Base-by-base conservation (phyloP, 129 eudicot species). In the Chrysanthemum seticuspe region DNA sequence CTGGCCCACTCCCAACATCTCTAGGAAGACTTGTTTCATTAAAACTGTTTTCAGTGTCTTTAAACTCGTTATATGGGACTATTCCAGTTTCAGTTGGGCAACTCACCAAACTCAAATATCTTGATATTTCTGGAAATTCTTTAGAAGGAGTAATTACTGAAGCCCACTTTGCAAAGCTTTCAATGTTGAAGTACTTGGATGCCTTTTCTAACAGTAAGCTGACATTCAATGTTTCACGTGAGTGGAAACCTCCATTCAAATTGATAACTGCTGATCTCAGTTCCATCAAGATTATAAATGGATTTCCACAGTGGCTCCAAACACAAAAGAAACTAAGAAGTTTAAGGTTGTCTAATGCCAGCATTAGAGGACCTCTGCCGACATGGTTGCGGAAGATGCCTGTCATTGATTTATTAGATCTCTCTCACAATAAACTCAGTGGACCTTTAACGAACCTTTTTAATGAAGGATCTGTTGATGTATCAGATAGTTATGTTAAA, bases 251-350 rank as follows among this genome's bases (percentile, higher is more conserved):
- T 10, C 67, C 71, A 27, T 72, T 71, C 5, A 67, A 68, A 59
- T 68, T 79, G 49, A 18, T 27, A 67, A 8, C 1, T 6, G n/a
- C 74, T 36, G 1, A 21, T 3, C 36, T 59, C 18, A 23, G 23
- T 14, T 59, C 64, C 6, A 55, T 58, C 36, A 48, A 63, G 12
- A 48, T 79, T 1, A 74, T 66, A 15, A 51, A 72, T 0, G 45
- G 15, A 1, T 79, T 80, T 67, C 83, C 79, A 11, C 15, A 13
- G 2, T 80, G 79, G 83, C 68, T 74, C n/a, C 79, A 4, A 60
- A 68, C 51, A 10, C 83, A 80, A 74, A 61, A 14, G 12, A 58
- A 9, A 2, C 44, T 72, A 27, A 48, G 13, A 8, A 7, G 0
- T 0, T 58, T 79, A 36, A 23, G 10, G 6, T 50, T 79, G 8